Evolutionary conservation across 2,329 filamentous ascomycete species (phyloP), one percentile per base, ranked within the genome.

Genomic region (Colletotrichum sp.): DNA sequence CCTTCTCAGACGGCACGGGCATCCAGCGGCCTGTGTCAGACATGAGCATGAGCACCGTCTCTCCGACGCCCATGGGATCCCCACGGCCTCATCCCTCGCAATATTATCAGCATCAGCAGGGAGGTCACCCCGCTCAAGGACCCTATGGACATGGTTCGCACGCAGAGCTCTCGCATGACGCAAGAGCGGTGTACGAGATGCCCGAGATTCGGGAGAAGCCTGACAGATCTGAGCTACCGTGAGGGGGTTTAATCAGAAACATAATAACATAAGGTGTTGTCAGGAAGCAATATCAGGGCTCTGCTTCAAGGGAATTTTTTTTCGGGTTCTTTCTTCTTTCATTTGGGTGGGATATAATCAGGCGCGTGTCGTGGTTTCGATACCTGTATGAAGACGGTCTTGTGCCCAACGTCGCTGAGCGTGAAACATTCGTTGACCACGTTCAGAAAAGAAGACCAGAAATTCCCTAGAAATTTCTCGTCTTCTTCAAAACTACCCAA

Each of bases 131-230:
- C 1, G 1, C 10, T 7, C 59, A 21, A 3, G 18, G 30, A 5
- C 21, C 30, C 2, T 62, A 59, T 24, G 49, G 39, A 21, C 28
- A 59, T 24, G 34, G 30, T 15, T 21, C 39, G 5, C 70, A 44
- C 30, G 62, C 72, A 5, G 73, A 76, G 49, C 24, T 76, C 4
- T 55, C 28, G 16, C 64, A 76, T 5, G 36, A 68, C 2, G 7
- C 73, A 12, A 76, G 59, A 18, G 26, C 55, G 30, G 63, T 73
- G 28, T 34, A 76, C 18, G 73, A 76, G 34, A 63, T 76, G 64
- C 73, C 73, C 10, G 70, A 70, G 9, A 76, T 76, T 18, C 55
- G 66, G 10, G 59, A 34, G 32, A 62, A 32, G 28, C 32, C 30
- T 18, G 70, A 73, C 16, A 59, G 64, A 8, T 49, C 16, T 10